Evolutionary conservation across 495 filamentous ascomycete species (phyloP).

Genomic region (Pseudomonodictys pantanalensis): DNA sequence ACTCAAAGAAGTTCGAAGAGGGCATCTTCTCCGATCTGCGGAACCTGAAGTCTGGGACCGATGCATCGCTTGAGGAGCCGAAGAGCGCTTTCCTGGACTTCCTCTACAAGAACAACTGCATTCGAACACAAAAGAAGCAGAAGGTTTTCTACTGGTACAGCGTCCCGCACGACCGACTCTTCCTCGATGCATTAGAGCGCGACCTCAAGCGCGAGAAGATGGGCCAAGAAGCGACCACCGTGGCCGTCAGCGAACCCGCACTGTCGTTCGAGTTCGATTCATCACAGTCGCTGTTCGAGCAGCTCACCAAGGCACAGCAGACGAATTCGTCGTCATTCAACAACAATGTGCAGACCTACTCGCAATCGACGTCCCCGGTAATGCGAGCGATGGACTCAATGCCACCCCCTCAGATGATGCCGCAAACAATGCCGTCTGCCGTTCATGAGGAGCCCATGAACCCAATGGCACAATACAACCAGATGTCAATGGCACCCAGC

Average conservation of each 20-base stretch:
- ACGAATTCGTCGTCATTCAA: constrained; percentile 95
- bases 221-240: constrained; percentile 94
- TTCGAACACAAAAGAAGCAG: constrained; percentile 98
- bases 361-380: constrained; percentile 76
- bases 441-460: constrained; percentile 73
- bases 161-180: constrained; percentile 94
- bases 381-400: constrained; percentile 87
- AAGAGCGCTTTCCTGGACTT: constrained; percentile 98
- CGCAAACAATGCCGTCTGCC: constrained; percentile 66
- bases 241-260: constrained; percentile 93
- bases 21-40: constrained; percentile 98
- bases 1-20: constrained; percentile 99
- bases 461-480: constrained; percentile 58
- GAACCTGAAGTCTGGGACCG: constrained; percentile 95
- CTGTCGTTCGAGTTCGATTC: constrained; percentile 99
- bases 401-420: constrained; percentile 74
- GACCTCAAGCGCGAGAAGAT: constrained; percentile 99
- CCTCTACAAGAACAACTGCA: constrained; percentile 99
- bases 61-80: constrained; percentile 97
- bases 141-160: constrained; percentile 99
- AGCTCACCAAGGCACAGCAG: constrained; percentile 98
- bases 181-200: constrained; percentile 94
- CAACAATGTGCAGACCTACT: constrained; percentile 61
- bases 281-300: constrained; percentile 97
- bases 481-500: constrained; percentile 42